Conservation (phyloP, 2,329 filamentous ascomycete species). For the Davidsoniella australis region DNA sequence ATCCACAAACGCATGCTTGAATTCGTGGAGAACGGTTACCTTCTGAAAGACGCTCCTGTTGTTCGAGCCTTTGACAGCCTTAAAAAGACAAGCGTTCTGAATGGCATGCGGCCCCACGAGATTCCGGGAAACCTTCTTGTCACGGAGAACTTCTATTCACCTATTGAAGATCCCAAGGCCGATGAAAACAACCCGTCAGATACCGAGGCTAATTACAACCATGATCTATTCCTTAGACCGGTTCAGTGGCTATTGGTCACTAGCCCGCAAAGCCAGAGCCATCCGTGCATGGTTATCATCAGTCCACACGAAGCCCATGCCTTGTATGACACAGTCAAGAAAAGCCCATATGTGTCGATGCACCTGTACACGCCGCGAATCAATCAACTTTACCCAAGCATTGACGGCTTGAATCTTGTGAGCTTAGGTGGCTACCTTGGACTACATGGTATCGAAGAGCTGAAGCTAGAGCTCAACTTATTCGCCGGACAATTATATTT, state of each 20-base stretch:
- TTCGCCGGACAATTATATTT: conserved; percentile 56
- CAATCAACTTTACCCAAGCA: conserved; percentile 20
- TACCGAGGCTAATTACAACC: not conserved
- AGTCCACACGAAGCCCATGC: conserved; percentile 43
- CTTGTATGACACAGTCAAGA: conserved; percentile 25
- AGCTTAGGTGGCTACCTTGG: conserved; percentile 8
- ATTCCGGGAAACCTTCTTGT: conserved; percentile 27
- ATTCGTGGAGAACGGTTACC: conserved; percentile 24
- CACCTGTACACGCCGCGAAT: conserved; percentile 34
- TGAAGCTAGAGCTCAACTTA: conserved; percentile 38
- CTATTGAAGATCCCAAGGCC: conserved; percentile 19
- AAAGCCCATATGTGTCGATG: conserved; percentile 22
- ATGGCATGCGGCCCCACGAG: conserved; percentile 17
- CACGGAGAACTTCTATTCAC: conserved; percentile 33
- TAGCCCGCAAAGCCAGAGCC: not conserved
- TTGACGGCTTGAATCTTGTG: conserved; percentile 22
- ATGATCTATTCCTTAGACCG: conserved; percentile 32
- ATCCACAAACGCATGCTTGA: conserved; percentile 26
- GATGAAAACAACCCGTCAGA: not conserved
- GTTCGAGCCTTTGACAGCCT: conserved; percentile 30
- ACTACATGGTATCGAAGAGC: conserved; percentile 8
- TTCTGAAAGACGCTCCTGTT: conserved; percentile 20
- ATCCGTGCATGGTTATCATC: conserved; percentile 30
- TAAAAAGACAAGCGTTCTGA: conserved; percentile 23
- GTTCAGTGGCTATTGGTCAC: conserved; percentile 34